A percentile compares a stretch with the other conserved stretches of the same genome.
Conservation (phyloP, 139 green algal genomes). For the Picochlorum sp. region DNA sequence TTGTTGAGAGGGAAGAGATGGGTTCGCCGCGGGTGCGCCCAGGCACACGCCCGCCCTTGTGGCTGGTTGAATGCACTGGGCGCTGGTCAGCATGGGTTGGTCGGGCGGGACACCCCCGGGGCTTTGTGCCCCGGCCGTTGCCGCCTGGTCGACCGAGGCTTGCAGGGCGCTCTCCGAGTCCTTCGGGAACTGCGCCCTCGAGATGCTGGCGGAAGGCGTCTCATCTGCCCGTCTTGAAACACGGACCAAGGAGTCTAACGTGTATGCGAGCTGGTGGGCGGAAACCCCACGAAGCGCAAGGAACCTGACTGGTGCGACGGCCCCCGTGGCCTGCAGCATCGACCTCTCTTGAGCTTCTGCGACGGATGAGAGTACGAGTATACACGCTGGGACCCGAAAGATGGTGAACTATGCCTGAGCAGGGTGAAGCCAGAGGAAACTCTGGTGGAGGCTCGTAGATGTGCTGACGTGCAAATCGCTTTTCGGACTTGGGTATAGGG, state of each 20-base stretch:
- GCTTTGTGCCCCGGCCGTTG: conserved; percentile 42
- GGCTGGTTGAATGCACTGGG: conserved; percentile 49
- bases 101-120: conserved; percentile 47
- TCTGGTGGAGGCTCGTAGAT: conserved; percentile 87
- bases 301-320: conserved; percentile 74
- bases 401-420: conserved; percentile 93
- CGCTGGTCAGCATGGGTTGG: conserved; percentile 76
- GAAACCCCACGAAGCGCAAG: conserved; percentile 84
- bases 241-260: conserved; percentile 95
- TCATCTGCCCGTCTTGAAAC: conserved; percentile 87
- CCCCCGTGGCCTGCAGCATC: conserved; percentile 62
- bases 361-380: conserved; percentile 80
- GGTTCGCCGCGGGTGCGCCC: conserved; percentile 52
- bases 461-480: conserved; percentile 96
- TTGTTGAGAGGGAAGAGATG: conserved; percentile 87
- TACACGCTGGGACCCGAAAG: conserved; percentile 83
- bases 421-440: conserved; percentile 90
- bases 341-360: conserved; percentile 80
- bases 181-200: conserved; percentile 56
- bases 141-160: conserved; percentile 52
- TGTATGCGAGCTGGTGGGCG: conserved; percentile 81
- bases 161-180: conserved; percentile 43
- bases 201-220: conserved; percentile 73
- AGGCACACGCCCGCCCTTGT: conserved; percentile 53
- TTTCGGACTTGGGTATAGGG: conserved; percentile 93